Base-by-base conservation (phyloP, 805 yeast species). In the Candida sphagnicola region DNA sequence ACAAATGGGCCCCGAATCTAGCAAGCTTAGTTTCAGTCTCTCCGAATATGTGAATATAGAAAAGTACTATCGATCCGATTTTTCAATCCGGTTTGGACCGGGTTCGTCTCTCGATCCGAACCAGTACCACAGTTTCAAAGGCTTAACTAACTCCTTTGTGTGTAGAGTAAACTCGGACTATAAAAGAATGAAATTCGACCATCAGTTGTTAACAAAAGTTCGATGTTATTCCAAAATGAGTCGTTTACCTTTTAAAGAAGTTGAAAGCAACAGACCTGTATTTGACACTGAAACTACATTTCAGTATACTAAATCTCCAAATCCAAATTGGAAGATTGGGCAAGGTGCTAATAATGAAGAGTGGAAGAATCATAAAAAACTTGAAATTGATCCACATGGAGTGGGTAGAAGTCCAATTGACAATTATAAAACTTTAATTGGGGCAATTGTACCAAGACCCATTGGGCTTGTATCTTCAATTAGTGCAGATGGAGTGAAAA, bases 381-480 rank as follows among this genome's bases (percentile, higher is more conserved):
- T 76, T 4, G 56, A 59, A 30, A 54, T 79, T 39, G 80, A 77
- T 49, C 84, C 82, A 2, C 49, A 56, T 53, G 70, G 44, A 1
- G 63, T 58, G 28, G 64, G 59, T 17, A 59, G 80, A 41, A 47
- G 44, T 5, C 61, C 72, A 5, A 52, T 54, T 4, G 65, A 62
- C 34, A 77, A 78, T 56, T 80, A 80, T 57, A 67, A 63, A 42
- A 55, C 75, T 21, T 57, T 80, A 19, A 66, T 67, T n/a, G 62
- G 77, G 10, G 81, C 75, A 1, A 49, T 80, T 13, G 62, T 69
- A 1, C 86, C 86, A 2, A 65, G 86, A 40, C 85, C 85, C 5
- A 67, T 80, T 47, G 85, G 77, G 4, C 72, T 80, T 40, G 56
- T 80, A 2, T 72, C 83, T 4, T 68, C 82, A 0, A 49, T 74